Conservation (phyloP, 345 rosid species). For the Rhizophora apiculata region DNA sequence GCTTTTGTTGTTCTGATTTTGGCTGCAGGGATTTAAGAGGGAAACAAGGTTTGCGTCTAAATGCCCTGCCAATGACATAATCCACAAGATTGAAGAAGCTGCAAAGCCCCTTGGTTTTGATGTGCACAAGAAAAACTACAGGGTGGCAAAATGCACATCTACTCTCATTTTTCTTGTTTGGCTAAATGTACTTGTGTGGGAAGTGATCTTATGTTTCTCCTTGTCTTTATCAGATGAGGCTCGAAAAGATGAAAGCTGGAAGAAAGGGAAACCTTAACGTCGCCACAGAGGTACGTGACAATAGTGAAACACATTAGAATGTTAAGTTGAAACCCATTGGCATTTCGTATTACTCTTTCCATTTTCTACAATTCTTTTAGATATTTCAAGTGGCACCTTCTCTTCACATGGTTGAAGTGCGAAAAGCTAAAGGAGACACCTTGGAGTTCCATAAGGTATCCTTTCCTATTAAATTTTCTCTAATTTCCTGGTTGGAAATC, state of each 20-base stretch:
- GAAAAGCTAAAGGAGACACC: slow-evolving; percentile 96
- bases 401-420: slow-evolving; percentile 88
- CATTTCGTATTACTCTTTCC: slow-evolving; percentile 1
- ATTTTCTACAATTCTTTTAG: slow-evolving; percentile 34
- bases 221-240: slow-evolving; percentile 62
- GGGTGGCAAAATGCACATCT: slow-evolving; percentile 37
- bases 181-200: background rate
- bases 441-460: slow-evolving; percentile 86
- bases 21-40: slow-evolving; percentile 67
- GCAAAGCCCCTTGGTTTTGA: slow-evolving; percentile 93
- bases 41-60: slow-evolving; percentile 83
- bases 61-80: slow-evolving; percentile 81
- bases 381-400: slow-evolving; percentile 95
- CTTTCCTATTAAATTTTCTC: background rate
- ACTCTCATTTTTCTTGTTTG: background rate
- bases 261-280: slow-evolving; percentile 92
- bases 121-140: slow-evolving; percentile 87
- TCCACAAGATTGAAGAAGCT: slow-evolving; percentile 81
- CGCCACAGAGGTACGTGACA: slow-evolving; percentile 66
- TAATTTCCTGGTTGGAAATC: background rate
- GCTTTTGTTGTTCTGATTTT: background rate
- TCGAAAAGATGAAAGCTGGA: slow-evolving; percentile 83
- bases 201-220: background rate
- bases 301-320: background rate
- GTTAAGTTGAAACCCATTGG: background rate